Evolutionary conservation across 2,329 filamentous ascomycete species (phyloP).

Genomic region (Pyrenophora graminea): DNA sequence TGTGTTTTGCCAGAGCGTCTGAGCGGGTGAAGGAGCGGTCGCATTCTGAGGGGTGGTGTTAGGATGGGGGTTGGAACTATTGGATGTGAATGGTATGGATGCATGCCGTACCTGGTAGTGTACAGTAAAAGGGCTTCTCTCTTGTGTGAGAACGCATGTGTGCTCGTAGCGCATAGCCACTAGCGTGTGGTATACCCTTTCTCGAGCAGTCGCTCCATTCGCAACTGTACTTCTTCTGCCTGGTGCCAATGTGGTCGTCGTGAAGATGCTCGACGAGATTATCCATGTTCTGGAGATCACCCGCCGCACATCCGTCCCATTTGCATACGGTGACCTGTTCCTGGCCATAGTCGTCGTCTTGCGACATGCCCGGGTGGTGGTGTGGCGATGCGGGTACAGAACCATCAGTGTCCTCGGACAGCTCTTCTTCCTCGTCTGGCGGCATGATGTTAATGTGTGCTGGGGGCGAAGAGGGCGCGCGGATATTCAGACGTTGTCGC

Average conservation of each 20-base stretch:
- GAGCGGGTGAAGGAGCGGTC: conserved; percentile 95
- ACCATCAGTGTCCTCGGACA: conserved; percentile 89
- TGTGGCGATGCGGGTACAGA: conserved; percentile 63
- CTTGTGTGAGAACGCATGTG: conserved; percentile 98
- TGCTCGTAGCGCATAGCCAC: conserved; percentile 91
- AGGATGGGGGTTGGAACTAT: background rate
- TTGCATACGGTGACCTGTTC: conserved; percentile 55
- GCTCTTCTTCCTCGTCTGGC: conserved; percentile 58
- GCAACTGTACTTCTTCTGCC: conserved; percentile 97
- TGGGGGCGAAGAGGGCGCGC: conserved; percentile 42
- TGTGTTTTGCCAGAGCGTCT: conserved; percentile 95
- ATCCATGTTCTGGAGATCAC: conserved; percentile 56
- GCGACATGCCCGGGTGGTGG: conserved; percentile 48
- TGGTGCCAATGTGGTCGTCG: conserved; percentile 88
- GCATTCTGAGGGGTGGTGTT: conserved; percentile 68
- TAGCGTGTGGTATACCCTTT: conserved; percentile 90
- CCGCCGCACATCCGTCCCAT: conserved; percentile 57
- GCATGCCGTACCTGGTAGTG: conserved; percentile 76
- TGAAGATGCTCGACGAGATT: conserved; percentile 63
- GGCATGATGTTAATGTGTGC: conserved; percentile 18
- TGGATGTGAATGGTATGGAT: background rate
- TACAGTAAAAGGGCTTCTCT: conserved; percentile 98
- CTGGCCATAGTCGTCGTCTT: conserved; percentile 48
- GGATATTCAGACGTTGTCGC: conserved; percentile 43
- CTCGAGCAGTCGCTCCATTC: conserved; percentile 90